phyloP scores from a whole-genome alignment of 768 basidiomycete species.

The Tremella mesenterica region DNA sequence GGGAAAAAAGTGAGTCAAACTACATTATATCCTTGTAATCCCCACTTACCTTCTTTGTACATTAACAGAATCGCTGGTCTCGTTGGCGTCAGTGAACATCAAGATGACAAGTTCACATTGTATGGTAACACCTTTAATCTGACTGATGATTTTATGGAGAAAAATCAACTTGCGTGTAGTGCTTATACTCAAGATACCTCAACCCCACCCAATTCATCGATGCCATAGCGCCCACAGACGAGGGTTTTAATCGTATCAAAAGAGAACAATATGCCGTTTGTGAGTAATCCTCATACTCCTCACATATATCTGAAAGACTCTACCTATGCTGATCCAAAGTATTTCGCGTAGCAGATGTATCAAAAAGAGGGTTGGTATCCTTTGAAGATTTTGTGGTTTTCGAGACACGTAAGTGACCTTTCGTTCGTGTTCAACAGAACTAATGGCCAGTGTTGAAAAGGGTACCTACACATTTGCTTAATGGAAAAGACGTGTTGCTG shows the following conservation, averaged over 20 bases:
- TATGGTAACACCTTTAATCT: too few species aligned
- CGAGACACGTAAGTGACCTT: slow-evolving; percentile 55
- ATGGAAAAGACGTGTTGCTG: neutral
- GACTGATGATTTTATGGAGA: too few species aligned
- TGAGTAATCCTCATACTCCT: slow-evolving; percentile 56
- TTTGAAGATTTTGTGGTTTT: slow-evolving; percentile 97
- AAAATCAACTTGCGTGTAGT: neutral
- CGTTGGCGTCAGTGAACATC: too few species aligned
- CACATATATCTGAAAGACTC: neutral
- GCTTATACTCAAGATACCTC: slow-evolving; percentile 50
- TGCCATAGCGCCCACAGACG: slow-evolving; percentile 81
- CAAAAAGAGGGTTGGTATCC: slow-evolving; percentile 37
- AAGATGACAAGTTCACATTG: too few species aligned
- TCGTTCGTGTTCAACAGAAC: neutral
- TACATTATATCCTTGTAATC: neutral
- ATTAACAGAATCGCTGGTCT: too few species aligned
- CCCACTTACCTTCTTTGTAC: too few species aligned
- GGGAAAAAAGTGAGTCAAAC: slow-evolving; percentile 61
- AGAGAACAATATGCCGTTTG: slow-evolving; percentile 75
- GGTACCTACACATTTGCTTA: slow-evolving; percentile 12
- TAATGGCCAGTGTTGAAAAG: slow-evolving; percentile 31
- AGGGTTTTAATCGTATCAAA: slow-evolving; percentile 69
- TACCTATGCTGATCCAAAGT: slow-evolving; percentile 26
- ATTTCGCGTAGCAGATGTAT: slow-evolving; percentile 42
- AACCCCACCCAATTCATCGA: slow-evolving; percentile 83